Percentiles rank a stretch among this genome's conserved stretches.
Conservation (phyloP, 2,329 filamentous ascomycete genomes). For the Xylaria sp. region DNA sequence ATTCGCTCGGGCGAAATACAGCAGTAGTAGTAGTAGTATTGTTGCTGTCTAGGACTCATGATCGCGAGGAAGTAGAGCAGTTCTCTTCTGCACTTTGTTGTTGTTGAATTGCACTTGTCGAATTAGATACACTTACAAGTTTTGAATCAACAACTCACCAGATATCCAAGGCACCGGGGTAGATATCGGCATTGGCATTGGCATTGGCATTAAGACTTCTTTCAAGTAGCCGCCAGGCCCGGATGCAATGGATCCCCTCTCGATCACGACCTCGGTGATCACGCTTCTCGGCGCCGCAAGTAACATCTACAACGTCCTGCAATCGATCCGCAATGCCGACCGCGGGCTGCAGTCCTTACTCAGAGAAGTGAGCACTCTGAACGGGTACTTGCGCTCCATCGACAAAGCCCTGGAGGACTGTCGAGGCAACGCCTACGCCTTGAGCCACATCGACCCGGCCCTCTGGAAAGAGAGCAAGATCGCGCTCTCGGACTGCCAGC, state of each 20-base stretch:
- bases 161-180: not conserved
- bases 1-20: not conserved
- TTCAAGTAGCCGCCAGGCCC: not conserved
- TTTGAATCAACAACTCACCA: not conserved
- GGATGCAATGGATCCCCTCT: conserved; percentile 37
- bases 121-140: conserved; percentile 9
- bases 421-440: conserved; percentile 32
- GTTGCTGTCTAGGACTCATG: conserved; percentile 1
- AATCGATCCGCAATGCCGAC: conserved; percentile 37
- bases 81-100: not conserved
- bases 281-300: conserved; percentile 34
- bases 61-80: conserved; percentile 7
- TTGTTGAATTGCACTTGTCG: not conserved
- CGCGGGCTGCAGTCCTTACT: conserved; percentile 30
- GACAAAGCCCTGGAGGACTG: conserved; percentile 36
- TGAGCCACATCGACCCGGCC: conserved; percentile 36
- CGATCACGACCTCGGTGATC: conserved; percentile 38
- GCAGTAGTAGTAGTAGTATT: not conserved
- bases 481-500: conserved; percentile 36
- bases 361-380: conserved; percentile 33
- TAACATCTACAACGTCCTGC: conserved; percentile 34
- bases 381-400: conserved; percentile 34
- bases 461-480: conserved; percentile 40
- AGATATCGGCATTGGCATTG: not conserved
- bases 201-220: not conserved